These are phyloP conservation scores for Dichotomopilus funicola DNA, from an alignment of 2,329 filamentous ascomycete genomes.

Conservation along the genomic window DNA sequence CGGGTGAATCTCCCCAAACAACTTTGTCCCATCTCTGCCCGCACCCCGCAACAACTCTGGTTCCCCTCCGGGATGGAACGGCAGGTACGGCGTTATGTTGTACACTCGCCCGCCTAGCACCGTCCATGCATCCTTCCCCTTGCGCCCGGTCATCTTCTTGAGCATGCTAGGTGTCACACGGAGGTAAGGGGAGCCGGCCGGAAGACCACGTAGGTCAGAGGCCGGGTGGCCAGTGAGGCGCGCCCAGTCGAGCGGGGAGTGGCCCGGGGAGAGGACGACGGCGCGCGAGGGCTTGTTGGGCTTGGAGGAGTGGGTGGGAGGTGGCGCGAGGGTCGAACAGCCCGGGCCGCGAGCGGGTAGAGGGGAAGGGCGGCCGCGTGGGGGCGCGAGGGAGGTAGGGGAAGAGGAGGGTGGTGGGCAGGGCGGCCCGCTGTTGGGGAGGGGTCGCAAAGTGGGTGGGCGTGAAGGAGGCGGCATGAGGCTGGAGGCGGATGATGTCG, in stretches of 20 bases:
- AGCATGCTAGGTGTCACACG: slow-evolving; percentile 80
- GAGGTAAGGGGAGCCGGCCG: slow-evolving; percentile 48
- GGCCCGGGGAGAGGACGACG: slow-evolving; percentile 78
- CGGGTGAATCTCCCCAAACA: slow-evolving; percentile 62
- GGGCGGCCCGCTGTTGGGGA: background rate
- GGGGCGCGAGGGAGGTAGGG: slow-evolving; percentile 1
- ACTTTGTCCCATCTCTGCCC: slow-evolving; percentile 52
- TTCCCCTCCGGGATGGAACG: slow-evolving; percentile 84
- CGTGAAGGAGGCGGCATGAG: slow-evolving; percentile 29
- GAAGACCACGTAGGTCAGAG: slow-evolving; percentile 60
- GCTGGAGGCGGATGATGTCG: slow-evolving; percentile 7
- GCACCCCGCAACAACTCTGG: slow-evolving; percentile 62
- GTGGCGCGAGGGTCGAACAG: slow-evolving; percentile 40
- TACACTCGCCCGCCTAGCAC: slow-evolving; percentile 86
- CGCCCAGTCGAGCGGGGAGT: slow-evolving; percentile 95
- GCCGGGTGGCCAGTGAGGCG: slow-evolving; percentile 58
- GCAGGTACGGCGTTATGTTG: slow-evolving; percentile 83
- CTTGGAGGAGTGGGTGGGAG: slow-evolving; percentile 46
- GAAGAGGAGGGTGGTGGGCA: slow-evolving; percentile 13
- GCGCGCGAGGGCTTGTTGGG: slow-evolving; percentile 57
- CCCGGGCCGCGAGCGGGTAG: slow-evolving; percentile 15
- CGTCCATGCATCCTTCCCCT: slow-evolving; percentile 84
- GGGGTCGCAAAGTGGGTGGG: slow-evolving; percentile 18
- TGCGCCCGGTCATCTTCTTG: slow-evolving; percentile 70
- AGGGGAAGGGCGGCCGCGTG: slow-evolving; percentile 23